Evolutionary conservation across 2,329 filamentous ascomycete species (phyloP).

Genomic region (Fusarium chlamydosporum): DNA sequence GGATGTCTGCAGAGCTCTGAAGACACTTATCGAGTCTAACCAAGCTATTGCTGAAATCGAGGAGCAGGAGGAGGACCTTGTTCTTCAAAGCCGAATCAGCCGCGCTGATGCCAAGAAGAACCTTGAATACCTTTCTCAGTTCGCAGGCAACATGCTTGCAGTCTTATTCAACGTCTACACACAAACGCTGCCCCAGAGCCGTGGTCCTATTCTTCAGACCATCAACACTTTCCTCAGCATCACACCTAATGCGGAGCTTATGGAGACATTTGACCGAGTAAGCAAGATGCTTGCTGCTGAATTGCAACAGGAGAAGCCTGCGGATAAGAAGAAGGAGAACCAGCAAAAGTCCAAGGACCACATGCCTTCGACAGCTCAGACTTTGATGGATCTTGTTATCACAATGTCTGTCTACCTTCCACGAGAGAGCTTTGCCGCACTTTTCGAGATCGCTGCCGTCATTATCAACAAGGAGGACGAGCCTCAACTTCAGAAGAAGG

Average conservation of each 20-base stretch:
- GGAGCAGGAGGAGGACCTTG: constrained; percentile 76
- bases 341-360: constrained; percentile 71
- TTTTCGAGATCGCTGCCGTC: constrained; percentile 88
- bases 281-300: constrained; percentile 84
- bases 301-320: constrained; percentile 68
- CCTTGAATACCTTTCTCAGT: constrained; percentile 81
- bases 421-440: constrained; percentile 82
- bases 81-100: constrained; percentile 83
- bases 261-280: constrained; percentile 89
- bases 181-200: constrained; percentile 91
- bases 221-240: constrained; percentile 96
- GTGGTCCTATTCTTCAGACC: constrained; percentile 91
- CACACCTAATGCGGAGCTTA: constrained; percentile 81
- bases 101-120: constrained; percentile 83
- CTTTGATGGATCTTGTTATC: constrained; percentile 95
- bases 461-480: constrained; percentile 87
- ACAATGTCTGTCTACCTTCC: constrained; percentile 96
- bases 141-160: constrained; percentile 90
- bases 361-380: constrained; percentile 94
- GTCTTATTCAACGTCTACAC: constrained; percentile 99
- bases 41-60: constrained; percentile 81
- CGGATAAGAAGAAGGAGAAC: constrained; percentile 72
- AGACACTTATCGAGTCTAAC: constrained; percentile 91
- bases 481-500: constrained; percentile 97
- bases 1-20: constrained; percentile 88